phyloP scores from a whole-genome alignment of 1,284 basidiomycete genomes.

The Microbotryomycetes sp. region DNA sequence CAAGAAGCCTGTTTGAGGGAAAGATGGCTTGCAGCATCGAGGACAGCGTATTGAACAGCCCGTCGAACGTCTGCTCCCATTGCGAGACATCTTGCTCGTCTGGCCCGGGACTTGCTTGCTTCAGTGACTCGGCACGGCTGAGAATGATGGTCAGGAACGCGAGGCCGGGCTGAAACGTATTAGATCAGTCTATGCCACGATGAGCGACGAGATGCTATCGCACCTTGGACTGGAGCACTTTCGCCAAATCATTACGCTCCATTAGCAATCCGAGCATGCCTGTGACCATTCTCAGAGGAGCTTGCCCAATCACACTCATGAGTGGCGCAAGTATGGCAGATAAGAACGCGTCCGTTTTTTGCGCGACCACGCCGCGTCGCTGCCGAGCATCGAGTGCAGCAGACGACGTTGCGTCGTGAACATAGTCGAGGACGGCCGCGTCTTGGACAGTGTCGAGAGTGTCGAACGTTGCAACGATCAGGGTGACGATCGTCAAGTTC shows the following conservation, averaged over 20 bases:
- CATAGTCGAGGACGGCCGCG: conserved; percentile 49
- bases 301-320: conserved; percentile 68
- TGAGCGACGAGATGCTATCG: conserved; percentile 34
- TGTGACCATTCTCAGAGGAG: conserved; percentile 70
- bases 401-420: conserved; percentile 7
- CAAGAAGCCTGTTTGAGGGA: conserved; percentile 72
- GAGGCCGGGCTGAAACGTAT: conserved; percentile 64
- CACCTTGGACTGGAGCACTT: conserved; percentile 66
- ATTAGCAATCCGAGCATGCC: conserved; percentile 79
- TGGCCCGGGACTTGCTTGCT: conserved; percentile 49
- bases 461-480: conserved; percentile 87
- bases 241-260: conserved; percentile 68
- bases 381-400: conserved; percentile 19
- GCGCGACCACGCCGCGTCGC: conserved; percentile 59
- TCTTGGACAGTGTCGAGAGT: conserved; percentile 82
- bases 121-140: conserved; percentile 82
- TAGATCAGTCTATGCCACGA: not conserved
- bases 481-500: conserved; percentile 77
- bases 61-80: conserved; percentile 78
- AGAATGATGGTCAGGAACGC: conserved; percentile 87
- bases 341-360: conserved; percentile 82
- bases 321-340: conserved; percentile 79
- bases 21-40: conserved; percentile 73
- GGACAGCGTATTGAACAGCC: conserved; percentile 69
- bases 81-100: conserved; percentile 58